Conservation (phyloP, 169 alveolate species). For the Plasmodium reichenowi region DNA sequence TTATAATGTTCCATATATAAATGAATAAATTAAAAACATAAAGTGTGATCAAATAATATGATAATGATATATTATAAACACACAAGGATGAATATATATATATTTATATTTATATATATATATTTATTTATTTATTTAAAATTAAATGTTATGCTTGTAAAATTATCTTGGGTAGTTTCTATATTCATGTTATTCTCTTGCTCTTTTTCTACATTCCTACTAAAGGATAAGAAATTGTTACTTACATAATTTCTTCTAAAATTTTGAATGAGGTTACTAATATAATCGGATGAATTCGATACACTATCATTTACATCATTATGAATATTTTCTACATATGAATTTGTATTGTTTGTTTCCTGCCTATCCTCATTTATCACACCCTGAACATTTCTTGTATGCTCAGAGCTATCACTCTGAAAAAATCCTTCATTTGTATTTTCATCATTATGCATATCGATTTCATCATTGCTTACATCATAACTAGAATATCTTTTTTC, state of each 20-base stretch:
- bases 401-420: neutral
- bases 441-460: neutral
- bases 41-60: too few species aligned
- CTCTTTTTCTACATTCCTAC: slow-evolving; percentile 18
- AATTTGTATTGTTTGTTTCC: neutral
- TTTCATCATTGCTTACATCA: slow-evolving; percentile 10
- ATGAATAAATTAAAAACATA: neutral
- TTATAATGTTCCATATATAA: neutral
- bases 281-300: slow-evolving; percentile 37
- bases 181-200: slow-evolving; percentile 21
- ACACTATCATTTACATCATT: slow-evolving; percentile 5
- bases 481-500: slow-evolving; percentile 30
- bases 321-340: slow-evolving; percentile 4
- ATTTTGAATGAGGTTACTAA: slow-evolving; percentile 55
- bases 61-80: neutral
- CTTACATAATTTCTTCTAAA: slow-evolving; percentile 37
- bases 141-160: slow-evolving; percentile 59
- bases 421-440: neutral
- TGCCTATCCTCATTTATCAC: neutral
- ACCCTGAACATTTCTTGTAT: neutral
- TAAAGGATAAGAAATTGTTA: slow-evolving; percentile 54
- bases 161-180: slow-evolving; percentile 44
- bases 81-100: neutral
- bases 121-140: slow-evolving; percentile 27
- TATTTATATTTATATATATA: neutral